These are phyloP conservation scores for Mucuna pruriens DNA, from an alignment of 306 rosid species.

Conservation along the genomic window DNA sequence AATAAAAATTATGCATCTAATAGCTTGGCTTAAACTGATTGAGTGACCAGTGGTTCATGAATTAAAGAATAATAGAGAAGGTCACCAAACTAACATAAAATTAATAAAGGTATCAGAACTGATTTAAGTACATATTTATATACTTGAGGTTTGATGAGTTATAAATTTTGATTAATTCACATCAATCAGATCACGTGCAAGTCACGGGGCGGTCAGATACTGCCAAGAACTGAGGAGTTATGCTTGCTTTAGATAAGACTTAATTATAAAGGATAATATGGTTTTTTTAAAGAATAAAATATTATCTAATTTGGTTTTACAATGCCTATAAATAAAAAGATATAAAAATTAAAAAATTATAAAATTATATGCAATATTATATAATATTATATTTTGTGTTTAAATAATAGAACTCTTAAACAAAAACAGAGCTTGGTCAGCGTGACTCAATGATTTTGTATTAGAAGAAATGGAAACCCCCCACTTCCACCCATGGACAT, in stretches of 20 bases:
- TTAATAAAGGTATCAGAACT: background rate
- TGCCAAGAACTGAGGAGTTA: background rate
- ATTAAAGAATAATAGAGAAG: background rate
- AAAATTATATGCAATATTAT: background rate
- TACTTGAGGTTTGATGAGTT: background rate
- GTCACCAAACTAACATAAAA: background rate
- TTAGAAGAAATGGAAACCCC: background rate
- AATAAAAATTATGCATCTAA: too few relatives aligned
- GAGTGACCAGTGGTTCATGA: background rate
- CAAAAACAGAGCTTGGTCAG: background rate
- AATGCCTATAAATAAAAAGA: background rate
- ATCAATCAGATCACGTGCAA: slow-evolving; percentile 10
- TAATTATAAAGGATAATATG: too few relatives aligned
- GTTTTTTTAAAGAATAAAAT: background rate
- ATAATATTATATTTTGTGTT: background rate
- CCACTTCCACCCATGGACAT: background rate
- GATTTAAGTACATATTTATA: background rate
- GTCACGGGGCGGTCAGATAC: background rate
- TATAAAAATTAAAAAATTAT: background rate
- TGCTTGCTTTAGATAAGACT: background rate
- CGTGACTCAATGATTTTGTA: background rate
- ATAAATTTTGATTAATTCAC: background rate
- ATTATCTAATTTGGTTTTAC: background rate
- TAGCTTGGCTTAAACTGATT: background rate
- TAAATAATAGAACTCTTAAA: background rate